Evolutionary conservation across 768 basidiomycete genomes (phyloP).

Genomic region (Kwoniella europaea): DNA sequence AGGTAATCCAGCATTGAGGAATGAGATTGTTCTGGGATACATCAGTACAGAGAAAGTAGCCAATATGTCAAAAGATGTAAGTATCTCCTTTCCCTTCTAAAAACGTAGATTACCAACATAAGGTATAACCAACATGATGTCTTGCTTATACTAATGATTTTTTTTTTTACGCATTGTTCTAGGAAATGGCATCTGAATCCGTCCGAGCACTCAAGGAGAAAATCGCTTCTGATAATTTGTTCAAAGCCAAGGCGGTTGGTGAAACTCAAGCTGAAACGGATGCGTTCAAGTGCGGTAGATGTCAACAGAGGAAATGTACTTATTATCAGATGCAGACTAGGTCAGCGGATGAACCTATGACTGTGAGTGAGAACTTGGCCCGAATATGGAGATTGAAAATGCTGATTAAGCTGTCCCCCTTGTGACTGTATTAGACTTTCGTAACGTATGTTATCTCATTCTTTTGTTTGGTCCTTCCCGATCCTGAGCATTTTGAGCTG

Average conservation of each 20-base stretch:
- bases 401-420: not conserved
- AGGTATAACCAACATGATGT: not conserved
- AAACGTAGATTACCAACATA: too few species aligned
- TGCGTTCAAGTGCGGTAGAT: conserved; percentile 93
- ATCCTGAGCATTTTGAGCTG: not conserved
- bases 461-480: not conserved
- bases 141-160: not conserved
- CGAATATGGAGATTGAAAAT: not conserved
- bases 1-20: conserved; percentile 82
- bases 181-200: conserved; percentile 98
- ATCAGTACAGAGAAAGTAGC: conserved; percentile 72
- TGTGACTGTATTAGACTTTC: conserved; percentile 69
- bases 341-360: conserved; percentile 99
- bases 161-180: not conserved
- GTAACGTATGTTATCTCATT: conserved; percentile 68
- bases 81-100: conserved; percentile 34
- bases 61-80: conserved; percentile 79
- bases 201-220: conserved; percentile 80
- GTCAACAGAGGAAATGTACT: conserved; percentile 79
- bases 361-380: conserved; percentile 63
- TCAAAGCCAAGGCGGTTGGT: conserved; percentile 85
- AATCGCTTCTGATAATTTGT: conserved; percentile 82
- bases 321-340: conserved; percentile 97
- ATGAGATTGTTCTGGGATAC: conserved; percentile 82
- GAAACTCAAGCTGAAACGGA: conserved; percentile 78